Evolutionary conservation across 768 basidiomycete species (phyloP).

Genomic region (Suillus americanus): DNA sequence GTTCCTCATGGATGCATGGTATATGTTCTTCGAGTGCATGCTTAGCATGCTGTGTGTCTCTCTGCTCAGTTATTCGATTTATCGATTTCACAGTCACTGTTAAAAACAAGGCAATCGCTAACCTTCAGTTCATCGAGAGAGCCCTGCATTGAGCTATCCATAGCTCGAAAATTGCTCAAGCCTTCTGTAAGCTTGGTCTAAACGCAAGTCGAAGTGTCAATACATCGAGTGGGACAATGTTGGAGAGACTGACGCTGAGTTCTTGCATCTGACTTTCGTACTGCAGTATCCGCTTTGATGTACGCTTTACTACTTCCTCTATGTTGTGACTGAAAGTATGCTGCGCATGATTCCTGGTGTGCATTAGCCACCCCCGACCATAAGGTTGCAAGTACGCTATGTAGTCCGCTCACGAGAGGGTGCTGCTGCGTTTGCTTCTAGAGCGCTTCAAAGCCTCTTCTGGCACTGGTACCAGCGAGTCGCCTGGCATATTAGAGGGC

Average conservation of each 20-base stretch:
- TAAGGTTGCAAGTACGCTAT: not conserved
- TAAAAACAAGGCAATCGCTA: constrained; percentile 14
- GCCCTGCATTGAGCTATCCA: constrained; percentile 68
- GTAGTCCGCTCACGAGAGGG: constrained; percentile 17
- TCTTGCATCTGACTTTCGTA: constrained; percentile 62
- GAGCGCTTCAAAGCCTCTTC: not conserved
- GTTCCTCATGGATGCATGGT: constrained; percentile 58
- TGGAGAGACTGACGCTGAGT: constrained; percentile 44
- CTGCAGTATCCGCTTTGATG: constrained; percentile 45
- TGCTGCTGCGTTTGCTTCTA: constrained; percentile 5
- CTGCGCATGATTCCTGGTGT: constrained; percentile 4
- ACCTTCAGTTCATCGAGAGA: constrained; percentile 63
- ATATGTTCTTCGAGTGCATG: constrained; percentile 58
- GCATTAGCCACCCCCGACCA: constrained; percentile 16
- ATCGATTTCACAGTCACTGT: not conserved
- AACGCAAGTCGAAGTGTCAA: constrained; percentile 1
- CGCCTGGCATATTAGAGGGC: not conserved
- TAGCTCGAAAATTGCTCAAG: constrained; percentile 72
- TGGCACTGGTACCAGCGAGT: constrained; percentile 7
- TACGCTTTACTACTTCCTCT: constrained; percentile 45
- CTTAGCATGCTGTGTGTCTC: constrained; percentile 58
- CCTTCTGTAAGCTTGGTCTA: constrained; percentile 68
- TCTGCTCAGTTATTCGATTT: constrained; percentile 33
- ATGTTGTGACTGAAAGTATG: constrained; percentile 22
- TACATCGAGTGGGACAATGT: no score